These are phyloP conservation scores for Bryoglossum gracile DNA, from an alignment of 495 filamentous ascomycete species.

Conservation along the genomic window DNA sequence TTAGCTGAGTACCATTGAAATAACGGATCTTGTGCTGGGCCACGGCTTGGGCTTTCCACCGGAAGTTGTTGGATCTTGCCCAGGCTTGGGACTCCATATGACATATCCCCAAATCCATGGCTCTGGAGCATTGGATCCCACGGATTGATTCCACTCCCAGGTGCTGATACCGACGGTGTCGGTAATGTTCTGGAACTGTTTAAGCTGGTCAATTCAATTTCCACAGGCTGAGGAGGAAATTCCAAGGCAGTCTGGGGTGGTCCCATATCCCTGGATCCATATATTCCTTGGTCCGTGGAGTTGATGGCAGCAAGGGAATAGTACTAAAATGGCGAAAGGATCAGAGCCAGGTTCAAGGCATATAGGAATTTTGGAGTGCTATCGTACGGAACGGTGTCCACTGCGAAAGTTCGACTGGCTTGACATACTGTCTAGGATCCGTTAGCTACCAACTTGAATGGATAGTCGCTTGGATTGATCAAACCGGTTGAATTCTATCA, in stretches of 20 bases:
- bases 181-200: conserved; percentile 16
- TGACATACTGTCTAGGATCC: conserved; percentile 14
- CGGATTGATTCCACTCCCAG: conserved; percentile 4
- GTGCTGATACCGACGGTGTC: conserved; percentile 12
- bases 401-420: conserved; percentile 17
- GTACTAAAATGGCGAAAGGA: conserved; percentile 13
- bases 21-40: conserved; percentile 22
- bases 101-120: conserved; percentile 13
- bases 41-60: conserved; percentile 8
- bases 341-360: conserved; percentile 9
- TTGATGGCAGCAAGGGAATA: conserved; percentile 16
- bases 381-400: conserved; percentile 17
- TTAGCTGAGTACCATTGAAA: conserved; percentile 30
- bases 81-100: conserved; percentile 8
- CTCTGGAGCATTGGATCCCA: conserved; percentile 10
- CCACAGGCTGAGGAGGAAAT: conserved; percentile 22
- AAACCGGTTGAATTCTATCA: conserved; percentile 8
- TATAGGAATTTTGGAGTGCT: conserved; percentile 2
- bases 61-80: conserved; percentile 12
- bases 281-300: conserved; percentile 10
- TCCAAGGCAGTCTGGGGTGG: conserved; percentile 14
- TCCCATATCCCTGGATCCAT: conserved; percentile 20
- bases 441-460: conserved; percentile 4
- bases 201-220: conserved; percentile 20
- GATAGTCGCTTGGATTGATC: conserved; percentile 1